Conservation (phyloP, 2,329 filamentous ascomycete species). For the Ceratocystis eucalypticola region DNA sequence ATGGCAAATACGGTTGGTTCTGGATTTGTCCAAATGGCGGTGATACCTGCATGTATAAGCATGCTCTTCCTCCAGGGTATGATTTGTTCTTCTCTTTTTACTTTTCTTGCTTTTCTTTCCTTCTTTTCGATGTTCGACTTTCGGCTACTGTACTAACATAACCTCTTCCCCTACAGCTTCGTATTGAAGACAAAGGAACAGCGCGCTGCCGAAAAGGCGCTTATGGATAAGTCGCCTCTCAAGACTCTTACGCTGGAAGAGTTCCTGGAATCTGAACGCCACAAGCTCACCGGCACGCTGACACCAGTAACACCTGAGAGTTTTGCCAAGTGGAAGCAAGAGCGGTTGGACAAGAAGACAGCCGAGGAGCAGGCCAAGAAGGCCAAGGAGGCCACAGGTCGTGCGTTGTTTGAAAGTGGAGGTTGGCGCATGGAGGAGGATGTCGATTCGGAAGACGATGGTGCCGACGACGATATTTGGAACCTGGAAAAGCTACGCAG, state of each 20-base stretch:
- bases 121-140: neutral
- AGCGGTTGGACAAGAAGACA: conserved; percentile 85
- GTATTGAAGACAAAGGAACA: conserved; percentile 97
- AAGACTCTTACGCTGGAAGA: conserved; percentile 93
- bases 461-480: conserved; percentile 44
- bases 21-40: conserved; percentile 95
- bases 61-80: conserved; percentile 86
- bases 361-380: conserved; percentile 81
- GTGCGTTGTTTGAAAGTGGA: conserved; percentile 90
- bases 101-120: neutral
- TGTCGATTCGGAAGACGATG: conserved; percentile 49
- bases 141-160: neutral
- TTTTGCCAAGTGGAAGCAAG: conserved; percentile 96
- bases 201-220: conserved; percentile 82
- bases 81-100: conserved; percentile 27
- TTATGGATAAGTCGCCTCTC: conserved; percentile 89
- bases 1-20: conserved; percentile 98
- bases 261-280: conserved; percentile 88
- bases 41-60: conserved; percentile 97
- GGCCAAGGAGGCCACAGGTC: conserved; percentile 89
- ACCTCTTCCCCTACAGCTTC: conserved; percentile 45
- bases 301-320: conserved; percentile 88
- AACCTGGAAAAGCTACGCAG: conserved; percentile 69
- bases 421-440: conserved; percentile 67
- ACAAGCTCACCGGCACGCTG: conserved; percentile 81